Base-by-base conservation (phyloP, 2,329 filamentous ascomycete genomes). In the Ustulina deusta region DNA sequence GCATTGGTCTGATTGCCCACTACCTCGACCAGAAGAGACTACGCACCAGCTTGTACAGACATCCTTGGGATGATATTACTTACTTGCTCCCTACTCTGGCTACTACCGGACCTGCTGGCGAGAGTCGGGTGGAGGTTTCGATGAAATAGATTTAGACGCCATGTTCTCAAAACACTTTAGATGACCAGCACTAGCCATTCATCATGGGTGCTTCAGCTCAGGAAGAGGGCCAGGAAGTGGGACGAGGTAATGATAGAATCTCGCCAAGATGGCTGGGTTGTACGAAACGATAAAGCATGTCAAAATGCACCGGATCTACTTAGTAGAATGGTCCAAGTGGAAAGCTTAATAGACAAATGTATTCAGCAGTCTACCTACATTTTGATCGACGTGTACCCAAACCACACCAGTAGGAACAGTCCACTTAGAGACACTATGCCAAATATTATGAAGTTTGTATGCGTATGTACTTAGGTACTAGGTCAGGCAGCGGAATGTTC, bases 1-100 rank as follows among this genome's bases (percentile, higher is more conserved):
- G 90, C 82, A 99, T 99, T 79, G 96, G 96, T 93, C 88, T 99
- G 75, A 99, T 99, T 91, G 96, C 96, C 79, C 96, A 99, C 85
- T 98, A 95, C 89, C 91, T 99, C 78, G 96, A 99, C 86, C 96
- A 99, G 90, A 99, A 99, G 94, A 91, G 96, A 84, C 89, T 99
- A 83, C 92, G 95, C 78, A 99, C 96, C 79, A 96, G 96, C 81
- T 90, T 99, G 74, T 99, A 99, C 92, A 92, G 96, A 81, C 94
- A 97, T 89, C 96, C 96, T 80, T 98, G 96, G 96, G 96, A 97
- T 81, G 94, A 97, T 82, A 97, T 97, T 80, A 97, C 94, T 74
- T 97, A 97, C 85, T 89, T 97, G 76, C 90, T 97, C 75, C 94
- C 94, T 78, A 92, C 88, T 83, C 85, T 97, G 71, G 85, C 87